Percentiles rank a stretch among this genome's conserved stretches.
phyloP scores from a whole-genome alignment of 495 filamentous ascomycete genomes.

The Aeminium ludgeri region DNA sequence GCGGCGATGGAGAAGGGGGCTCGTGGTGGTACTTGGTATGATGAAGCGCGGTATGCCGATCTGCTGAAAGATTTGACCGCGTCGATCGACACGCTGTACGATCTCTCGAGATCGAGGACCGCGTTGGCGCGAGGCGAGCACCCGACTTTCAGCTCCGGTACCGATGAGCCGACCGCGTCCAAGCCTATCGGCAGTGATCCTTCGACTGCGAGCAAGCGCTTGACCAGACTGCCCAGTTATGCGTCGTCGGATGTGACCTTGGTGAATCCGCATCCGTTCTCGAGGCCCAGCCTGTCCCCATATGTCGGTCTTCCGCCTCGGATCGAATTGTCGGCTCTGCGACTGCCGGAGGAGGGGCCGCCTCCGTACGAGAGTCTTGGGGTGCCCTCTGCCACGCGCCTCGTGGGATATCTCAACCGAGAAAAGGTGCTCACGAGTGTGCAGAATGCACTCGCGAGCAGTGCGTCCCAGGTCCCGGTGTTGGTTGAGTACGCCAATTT shows the following conservation, averaged over 20 bases:
- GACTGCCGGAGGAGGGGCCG: constrained; percentile 25
- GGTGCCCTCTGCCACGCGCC: constrained; percentile 16
- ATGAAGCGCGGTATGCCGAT: constrained; percentile 45
- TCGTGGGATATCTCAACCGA: constrained; percentile 19
- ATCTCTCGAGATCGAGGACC: constrained; percentile 57
- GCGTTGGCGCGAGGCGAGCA: constrained; percentile 14
- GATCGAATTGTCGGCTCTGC: constrained; percentile 19
- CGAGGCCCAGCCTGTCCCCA: constrained; percentile 9
- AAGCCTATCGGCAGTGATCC: too few species aligned
- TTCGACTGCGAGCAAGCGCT: too few species aligned
- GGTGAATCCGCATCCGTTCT: constrained; percentile 15
- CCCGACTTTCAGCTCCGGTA: constrained; percentile 6
- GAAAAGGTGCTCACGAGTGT: constrained; percentile 26
- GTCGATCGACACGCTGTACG: constrained; percentile 80
- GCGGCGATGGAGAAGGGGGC: constrained; percentile 21
- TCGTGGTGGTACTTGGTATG: constrained; percentile 33
- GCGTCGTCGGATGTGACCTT: constrained; percentile 13
- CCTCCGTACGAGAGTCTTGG: constrained; percentile 25
- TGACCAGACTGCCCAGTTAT: constrained; percentile 6
- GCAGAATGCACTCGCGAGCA: constrained; percentile 23
- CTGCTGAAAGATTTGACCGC: constrained; percentile 62
- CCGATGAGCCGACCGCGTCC: too few species aligned
- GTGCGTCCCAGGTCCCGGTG: constrained; percentile 30
- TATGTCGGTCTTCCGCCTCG: constrained; percentile 18
- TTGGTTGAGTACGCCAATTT: constrained; percentile 51